phyloP scores from a whole-genome alignment of 768 basidiomycete species.

The Nidularia sp. region DNA sequence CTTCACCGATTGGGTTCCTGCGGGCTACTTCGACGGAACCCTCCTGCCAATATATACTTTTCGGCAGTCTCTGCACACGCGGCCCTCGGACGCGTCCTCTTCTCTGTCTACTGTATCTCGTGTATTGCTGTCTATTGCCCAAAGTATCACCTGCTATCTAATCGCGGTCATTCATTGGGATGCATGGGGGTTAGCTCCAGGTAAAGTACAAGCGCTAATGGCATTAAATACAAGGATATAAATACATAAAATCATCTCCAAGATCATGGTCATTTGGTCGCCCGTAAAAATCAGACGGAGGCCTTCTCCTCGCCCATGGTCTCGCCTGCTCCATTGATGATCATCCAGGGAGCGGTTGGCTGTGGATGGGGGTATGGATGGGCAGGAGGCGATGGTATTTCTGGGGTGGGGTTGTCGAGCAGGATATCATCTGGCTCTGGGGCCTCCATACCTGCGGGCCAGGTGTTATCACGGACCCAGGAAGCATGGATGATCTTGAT shows the following conservation, averaged over 20 bases:
- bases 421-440: constrained; percentile 59
- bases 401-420: constrained; percentile 9
- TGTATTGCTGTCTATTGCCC: too few species aligned
- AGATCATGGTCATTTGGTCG: too few species aligned
- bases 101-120: too few species aligned
- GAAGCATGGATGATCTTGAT: constrained; percentile 70
- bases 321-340: background rate
- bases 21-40: too few species aligned
- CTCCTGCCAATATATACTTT: constrained; percentile 30
- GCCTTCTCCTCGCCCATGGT: background rate
- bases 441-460: constrained; percentile 61
- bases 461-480: constrained; percentile 75
- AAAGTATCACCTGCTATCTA: too few species aligned
- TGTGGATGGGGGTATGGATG: background rate
- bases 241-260: too few species aligned
- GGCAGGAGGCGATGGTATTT: background rate
- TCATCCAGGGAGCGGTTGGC: background rate
- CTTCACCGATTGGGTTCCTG: background rate
- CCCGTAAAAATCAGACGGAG: too few species aligned
- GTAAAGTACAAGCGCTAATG: too few species aligned
- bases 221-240: too few species aligned
- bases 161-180: too few species aligned
- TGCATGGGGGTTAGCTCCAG: too few species aligned
- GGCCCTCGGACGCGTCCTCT: too few species aligned
- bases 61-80: constrained; percentile 15